Conservation (phyloP, 495 filamentous ascomycete species). For the Sphaerosporella brunnea region DNA sequence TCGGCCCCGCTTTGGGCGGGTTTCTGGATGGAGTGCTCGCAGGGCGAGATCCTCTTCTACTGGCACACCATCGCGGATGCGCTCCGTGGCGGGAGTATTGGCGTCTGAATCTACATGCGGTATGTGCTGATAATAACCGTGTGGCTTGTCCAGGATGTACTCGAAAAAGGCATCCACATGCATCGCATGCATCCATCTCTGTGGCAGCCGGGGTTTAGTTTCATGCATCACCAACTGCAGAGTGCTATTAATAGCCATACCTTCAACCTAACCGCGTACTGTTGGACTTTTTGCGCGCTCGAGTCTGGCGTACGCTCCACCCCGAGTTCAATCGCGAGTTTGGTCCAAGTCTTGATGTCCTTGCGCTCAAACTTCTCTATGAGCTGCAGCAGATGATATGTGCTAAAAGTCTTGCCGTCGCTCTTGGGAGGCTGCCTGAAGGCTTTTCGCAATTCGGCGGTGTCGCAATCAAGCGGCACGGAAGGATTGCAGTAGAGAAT, state of each 20-base stretch:
- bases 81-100: slow-evolving; percentile 30
- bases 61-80: slow-evolving; percentile 67
- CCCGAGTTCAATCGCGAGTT: slow-evolving; percentile 72
- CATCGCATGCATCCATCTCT: slow-evolving; percentile 98
- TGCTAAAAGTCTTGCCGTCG: slow-evolving; percentile 81
- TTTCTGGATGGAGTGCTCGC: slow-evolving; percentile 72
- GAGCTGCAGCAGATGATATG: slow-evolving; percentile 62
- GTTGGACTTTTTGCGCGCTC: slow-evolving; percentile 91
- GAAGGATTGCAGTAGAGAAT: slow-evolving; percentile 83
- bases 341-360: slow-evolving; percentile 92
- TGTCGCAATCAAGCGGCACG: slow-evolving; percentile 52
- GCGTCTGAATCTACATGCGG: slow-evolving; percentile 32
- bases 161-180: slow-evolving; percentile 96
- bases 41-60: slow-evolving; percentile 86
- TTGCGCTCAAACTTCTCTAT: slow-evolving; percentile 67
- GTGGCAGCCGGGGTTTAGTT: slow-evolving; percentile 3
- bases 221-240: background rate
- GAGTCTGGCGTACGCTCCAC: slow-evolving; percentile 83
- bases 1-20: slow-evolving; percentile 74
- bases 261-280: slow-evolving; percentile 89
- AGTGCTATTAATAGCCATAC: slow-evolving; percentile 30
- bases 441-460: slow-evolving; percentile 53
- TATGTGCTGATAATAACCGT: slow-evolving; percentile 70
- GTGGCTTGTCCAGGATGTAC: slow-evolving; percentile 61
- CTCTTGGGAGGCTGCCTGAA: slow-evolving; percentile 79